These are phyloP conservation scores for Mucor indicus DNA, from an alignment of 371 early-diverging fungal species.

Conservation along the genomic window DNA sequence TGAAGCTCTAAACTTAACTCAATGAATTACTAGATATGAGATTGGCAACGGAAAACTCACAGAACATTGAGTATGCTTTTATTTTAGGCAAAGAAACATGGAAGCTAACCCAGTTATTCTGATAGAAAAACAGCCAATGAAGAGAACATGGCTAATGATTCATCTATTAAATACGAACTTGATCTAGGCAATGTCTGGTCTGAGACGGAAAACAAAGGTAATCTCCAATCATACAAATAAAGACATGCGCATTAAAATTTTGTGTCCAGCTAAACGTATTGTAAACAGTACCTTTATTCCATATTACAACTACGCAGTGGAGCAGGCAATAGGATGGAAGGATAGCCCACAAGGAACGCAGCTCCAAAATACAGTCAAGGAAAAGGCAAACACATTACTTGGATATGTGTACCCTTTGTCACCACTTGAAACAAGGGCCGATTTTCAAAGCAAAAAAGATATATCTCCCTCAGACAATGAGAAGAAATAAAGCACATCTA, in stretches of 20 bases:
- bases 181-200: conserved; percentile 2
- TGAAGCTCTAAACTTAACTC: neutral
- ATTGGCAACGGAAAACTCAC: too few species aligned
- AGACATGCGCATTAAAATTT: neutral
- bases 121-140: too few species aligned
- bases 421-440: too few species aligned
- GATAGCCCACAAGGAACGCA: neutral
- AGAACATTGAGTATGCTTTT: too few species aligned
- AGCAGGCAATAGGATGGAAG: neutral
- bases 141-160: too few species aligned
- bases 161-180: conserved; percentile 1
- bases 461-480: too few species aligned
- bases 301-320: neutral
- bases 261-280: neutral
- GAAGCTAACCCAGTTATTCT: too few species aligned
- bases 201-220: conserved; percentile 1
- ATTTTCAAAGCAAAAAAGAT: too few species aligned
- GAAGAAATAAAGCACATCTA: too few species aligned
- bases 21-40: neutral
- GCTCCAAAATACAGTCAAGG: neutral
- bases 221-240: neutral
- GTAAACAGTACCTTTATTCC: neutral
- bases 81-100: too few species aligned
- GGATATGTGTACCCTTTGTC: too few species aligned
- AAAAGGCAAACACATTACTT: too few species aligned